Evolutionary conservation across 176 grass and related monocot genomes (phyloP).

Genomic region (Leersia perrieri): DNA sequence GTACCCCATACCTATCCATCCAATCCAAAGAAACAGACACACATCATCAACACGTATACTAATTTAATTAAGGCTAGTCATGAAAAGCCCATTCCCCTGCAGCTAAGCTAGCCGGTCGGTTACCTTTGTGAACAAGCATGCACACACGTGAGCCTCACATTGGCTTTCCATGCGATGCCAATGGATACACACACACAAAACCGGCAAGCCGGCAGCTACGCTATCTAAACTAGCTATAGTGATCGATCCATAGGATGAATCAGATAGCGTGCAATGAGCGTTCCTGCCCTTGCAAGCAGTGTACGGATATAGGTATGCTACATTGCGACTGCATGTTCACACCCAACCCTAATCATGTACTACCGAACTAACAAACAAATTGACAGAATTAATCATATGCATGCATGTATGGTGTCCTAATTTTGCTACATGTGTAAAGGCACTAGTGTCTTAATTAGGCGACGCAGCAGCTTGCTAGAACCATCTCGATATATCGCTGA

Average conservation of each 20-base stretch:
- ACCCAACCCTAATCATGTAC: neutral
- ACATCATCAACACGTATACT: neutral
- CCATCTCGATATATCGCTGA: too few relatives aligned
- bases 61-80: neutral
- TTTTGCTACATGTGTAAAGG: too few relatives aligned
- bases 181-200: neutral
- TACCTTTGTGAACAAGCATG: conserved; percentile 24
- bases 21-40: neutral
- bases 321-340: neutral
- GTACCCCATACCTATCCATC: neutral
- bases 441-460: too few relatives aligned
- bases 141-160: neutral
- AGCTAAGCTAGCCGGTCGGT: neutral
- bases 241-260: neutral
- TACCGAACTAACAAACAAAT: neutral
- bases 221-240: neutral
- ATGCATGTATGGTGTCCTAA: neutral
- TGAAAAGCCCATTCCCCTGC: neutral
- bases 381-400: neutral
- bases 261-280: neutral
- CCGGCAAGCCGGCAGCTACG: neutral
- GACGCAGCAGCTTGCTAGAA: too few relatives aligned
- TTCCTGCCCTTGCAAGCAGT: neutral
- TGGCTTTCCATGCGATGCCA: neutral
- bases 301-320: neutral